Conservation (phyloP, 257 asterid genomes). For the Gentiana macrophylla region DNA sequence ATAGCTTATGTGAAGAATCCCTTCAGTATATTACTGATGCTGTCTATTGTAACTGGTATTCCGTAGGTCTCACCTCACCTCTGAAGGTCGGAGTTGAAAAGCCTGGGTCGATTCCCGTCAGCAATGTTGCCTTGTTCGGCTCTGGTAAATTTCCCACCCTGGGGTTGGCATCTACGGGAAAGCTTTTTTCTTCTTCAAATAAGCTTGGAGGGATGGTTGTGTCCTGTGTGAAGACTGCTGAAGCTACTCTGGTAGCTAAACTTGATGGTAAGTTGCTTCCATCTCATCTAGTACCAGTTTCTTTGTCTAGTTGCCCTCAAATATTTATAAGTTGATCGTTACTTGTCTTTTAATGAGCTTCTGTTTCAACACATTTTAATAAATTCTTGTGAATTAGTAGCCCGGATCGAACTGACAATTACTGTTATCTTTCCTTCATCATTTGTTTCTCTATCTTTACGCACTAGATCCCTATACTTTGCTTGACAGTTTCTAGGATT, state of each 20-base stretch:
- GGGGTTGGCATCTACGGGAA: conserved; percentile 29
- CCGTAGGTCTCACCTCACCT: conserved; percentile 33
- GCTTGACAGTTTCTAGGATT: too few species aligned
- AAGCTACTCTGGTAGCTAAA: conserved; percentile 35
- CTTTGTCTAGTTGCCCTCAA: not conserved
- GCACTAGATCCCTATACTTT: too few species aligned
- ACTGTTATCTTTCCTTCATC: too few species aligned
- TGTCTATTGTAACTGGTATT: conserved; percentile 17
- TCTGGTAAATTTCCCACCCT: conserved; percentile 19
- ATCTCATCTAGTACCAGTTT: conserved; percentile 1
- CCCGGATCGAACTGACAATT: too few species aligned
- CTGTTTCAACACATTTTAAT: too few species aligned
- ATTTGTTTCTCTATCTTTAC: too few species aligned
- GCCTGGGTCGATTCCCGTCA: conserved; percentile 35
- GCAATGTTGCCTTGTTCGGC: conserved; percentile 24
- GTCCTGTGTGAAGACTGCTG: conserved; percentile 57
- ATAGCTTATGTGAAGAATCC: not conserved
- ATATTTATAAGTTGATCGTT: conserved; percentile 1
- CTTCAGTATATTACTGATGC: conserved; percentile 10
- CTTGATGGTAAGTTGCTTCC: conserved; percentile 39
- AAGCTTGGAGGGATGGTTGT: conserved; percentile 31
- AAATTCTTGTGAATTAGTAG: too few species aligned
- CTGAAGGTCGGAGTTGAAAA: conserved; percentile 33
- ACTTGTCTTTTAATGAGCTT: not conserved
- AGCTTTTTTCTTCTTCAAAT: conserved; percentile 25